These are phyloP conservation scores for Rhizoclosmatium globosum DNA, from an alignment of 192 early-diverging fungal species.

Conservation along the genomic window DNA sequence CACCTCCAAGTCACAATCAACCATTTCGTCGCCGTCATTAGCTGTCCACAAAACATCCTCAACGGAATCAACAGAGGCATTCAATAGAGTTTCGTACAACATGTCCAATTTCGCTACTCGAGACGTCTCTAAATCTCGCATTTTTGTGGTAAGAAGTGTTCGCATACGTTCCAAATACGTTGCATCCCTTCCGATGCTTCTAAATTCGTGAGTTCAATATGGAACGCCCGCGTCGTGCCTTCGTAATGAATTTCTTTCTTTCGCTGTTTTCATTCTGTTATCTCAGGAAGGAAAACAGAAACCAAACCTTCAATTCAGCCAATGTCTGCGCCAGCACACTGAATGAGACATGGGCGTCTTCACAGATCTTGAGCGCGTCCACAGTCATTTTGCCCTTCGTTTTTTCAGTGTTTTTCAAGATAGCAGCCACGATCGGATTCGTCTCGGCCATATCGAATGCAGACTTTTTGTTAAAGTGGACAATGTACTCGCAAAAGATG, in stretches of 20 bases:
- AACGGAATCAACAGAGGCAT: slow-evolving; percentile 14
- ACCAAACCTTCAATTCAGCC: slow-evolving; percentile 29
- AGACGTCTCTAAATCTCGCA: slow-evolving; percentile 22
- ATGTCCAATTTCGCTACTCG: slow-evolving; percentile 44
- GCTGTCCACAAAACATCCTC: slow-evolving; percentile 10
- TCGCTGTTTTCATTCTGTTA: background rate
- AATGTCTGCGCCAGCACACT: background rate
- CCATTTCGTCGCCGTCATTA: background rate
- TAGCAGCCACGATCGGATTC: slow-evolving; percentile 9
- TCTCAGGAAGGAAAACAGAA: background rate
- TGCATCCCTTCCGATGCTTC: background rate
- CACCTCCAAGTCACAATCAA: background rate
- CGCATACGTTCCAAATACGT: slow-evolving; percentile 32
- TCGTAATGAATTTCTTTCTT: slow-evolving; percentile 39
- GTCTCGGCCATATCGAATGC: slow-evolving; percentile 29
- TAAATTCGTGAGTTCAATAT: slow-evolving; percentile 25
- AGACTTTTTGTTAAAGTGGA: slow-evolving; percentile 29
- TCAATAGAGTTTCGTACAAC: slow-evolving; percentile 31
- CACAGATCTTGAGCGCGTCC: slow-evolving; percentile 21
- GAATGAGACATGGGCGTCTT: slow-evolving; percentile 6
- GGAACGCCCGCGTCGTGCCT: slow-evolving; percentile 18
- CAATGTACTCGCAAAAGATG: slow-evolving; percentile 10
- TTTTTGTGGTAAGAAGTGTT: slow-evolving; percentile 22
- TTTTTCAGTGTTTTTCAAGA: slow-evolving; percentile 31
- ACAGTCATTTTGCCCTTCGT: slow-evolving; percentile 14